These are phyloP conservation scores for Lodderomyces pseudojiufengensis DNA, from an alignment of 1,139 yeast species.

Conservation along the genomic window DNA sequence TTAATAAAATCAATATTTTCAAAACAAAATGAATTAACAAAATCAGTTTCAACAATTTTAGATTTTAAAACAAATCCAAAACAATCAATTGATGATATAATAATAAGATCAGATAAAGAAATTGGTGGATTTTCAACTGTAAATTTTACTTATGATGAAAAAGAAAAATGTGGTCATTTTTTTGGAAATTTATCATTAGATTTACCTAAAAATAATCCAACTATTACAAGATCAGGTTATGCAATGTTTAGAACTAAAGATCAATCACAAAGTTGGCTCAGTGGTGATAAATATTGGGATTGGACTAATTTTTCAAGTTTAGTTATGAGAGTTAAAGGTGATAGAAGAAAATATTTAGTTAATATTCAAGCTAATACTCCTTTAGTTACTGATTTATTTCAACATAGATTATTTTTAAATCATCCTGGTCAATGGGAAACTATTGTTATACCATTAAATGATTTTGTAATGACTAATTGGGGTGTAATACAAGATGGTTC, in stretches of 20 bases:
- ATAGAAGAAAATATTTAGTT: slow-evolving; percentile 69
- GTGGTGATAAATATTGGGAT: slow-evolving; percentile 53
- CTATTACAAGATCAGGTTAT: slow-evolving; percentile 70
- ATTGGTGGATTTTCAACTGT: slow-evolving; percentile 78
- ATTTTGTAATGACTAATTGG: slow-evolving; percentile 79
- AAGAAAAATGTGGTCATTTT: slow-evolving; percentile 51
- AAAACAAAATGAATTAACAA: slow-evolving; percentile 27
- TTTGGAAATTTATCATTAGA: slow-evolving; percentile 72
- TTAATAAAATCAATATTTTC: slow-evolving; percentile 36
- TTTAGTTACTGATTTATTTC: slow-evolving; percentile 73
- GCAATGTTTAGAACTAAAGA: slow-evolving; percentile 84
- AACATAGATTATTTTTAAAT: slow-evolving; percentile 72
- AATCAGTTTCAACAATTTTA: slow-evolving; percentile 42
- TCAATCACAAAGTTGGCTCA: slow-evolving; percentile 48
- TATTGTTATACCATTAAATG: slow-evolving; percentile 70
- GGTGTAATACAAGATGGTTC: slow-evolving; percentile 72
- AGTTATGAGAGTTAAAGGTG: slow-evolving; percentile 71
- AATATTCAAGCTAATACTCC: slow-evolving; percentile 82
- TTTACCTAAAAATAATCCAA: slow-evolving; percentile 68
- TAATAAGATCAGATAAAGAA: slow-evolving; percentile 68
- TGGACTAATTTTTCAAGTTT: slow-evolving; percentile 59
- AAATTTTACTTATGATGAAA: slow-evolving; percentile 41
- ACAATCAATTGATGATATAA: slow-evolving; percentile 39
- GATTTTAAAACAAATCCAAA: slow-evolving; percentile 51
- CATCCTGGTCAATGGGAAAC: slow-evolving; percentile 84